phyloP scores from a whole-genome alignment of 2,329 filamentous ascomycete species.

The Fusarium floridanum region DNA sequence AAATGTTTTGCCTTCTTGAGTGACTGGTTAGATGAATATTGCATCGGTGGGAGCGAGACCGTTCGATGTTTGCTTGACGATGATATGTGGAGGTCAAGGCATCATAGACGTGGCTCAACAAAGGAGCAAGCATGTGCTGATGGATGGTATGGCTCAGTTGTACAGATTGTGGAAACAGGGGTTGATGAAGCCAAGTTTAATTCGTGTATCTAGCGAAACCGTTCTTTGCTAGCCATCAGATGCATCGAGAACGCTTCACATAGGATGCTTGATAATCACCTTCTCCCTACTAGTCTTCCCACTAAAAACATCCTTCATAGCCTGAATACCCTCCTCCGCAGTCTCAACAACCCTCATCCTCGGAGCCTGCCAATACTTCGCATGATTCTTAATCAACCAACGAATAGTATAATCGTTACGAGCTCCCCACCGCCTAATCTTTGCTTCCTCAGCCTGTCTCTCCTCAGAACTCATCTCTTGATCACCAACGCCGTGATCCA shows the following conservation, averaged over 20 bases:
- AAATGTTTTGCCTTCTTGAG: not conserved
- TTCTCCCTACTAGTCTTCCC: slow-evolving; percentile 6
- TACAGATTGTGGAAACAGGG: not conserved
- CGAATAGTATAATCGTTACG: not conserved
- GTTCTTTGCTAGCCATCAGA: not conserved
- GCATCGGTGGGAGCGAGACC: not conserved
- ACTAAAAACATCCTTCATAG: not conserved
- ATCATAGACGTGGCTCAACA: not conserved
- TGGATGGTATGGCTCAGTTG: not conserved
- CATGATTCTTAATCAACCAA: slow-evolving; percentile 5
- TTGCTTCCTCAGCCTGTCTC: not conserved
- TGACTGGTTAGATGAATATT: not conserved
- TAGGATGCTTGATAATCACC: not conserved
- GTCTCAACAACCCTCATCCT: not conserved
- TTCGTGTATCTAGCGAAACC: not conserved
- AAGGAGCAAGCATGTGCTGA: not conserved
- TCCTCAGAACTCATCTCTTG: not conserved
- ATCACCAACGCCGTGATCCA: not conserved
- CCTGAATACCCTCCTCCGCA: not conserved
- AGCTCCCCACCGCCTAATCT: not conserved
- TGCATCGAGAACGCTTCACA: not conserved
- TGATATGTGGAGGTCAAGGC: not conserved
- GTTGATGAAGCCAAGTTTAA: not conserved
- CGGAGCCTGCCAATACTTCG: not conserved
- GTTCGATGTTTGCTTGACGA: not conserved